Evolutionary conservation across 345 rosid species (phyloP), one percentile per base, ranked within the genome.

Genomic region (Bruguiera parviflora): DNA sequence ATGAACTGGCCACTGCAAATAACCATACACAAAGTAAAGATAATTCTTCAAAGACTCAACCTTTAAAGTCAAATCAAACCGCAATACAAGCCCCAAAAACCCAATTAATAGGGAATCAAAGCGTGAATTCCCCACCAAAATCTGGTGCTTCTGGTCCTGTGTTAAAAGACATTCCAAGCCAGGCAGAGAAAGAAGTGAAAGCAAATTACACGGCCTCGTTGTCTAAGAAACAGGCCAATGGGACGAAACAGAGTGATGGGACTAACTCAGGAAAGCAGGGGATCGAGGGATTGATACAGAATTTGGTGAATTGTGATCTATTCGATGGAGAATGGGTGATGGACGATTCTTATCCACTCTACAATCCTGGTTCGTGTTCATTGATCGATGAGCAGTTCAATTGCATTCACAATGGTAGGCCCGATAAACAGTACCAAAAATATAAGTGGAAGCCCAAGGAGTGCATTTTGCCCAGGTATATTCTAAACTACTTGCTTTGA

Each of bases 291-390:
- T 64, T 75, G 84, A 74, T 84, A 27, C 79, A 85, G 73, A 68
- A 83, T 28, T 60, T 91, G 81, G 72, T 73, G 85, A 81, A 80
- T 0, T 92, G 99, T 64, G 85, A 95, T 69, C 82, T 92, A 66
- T 88, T 88, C 78, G 96, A 92, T 66, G 99, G 99, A 27, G 73
- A 81, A 16, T 95, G 99, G 99, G 80, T 92, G 51, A 84, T 27
- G 78, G 99, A 95, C 70, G 85, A 90, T 67, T 84, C 98, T 1
- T 95, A 95, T 80, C 99, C 99, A 2, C 94, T 95, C 8, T 95
- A 95, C 81, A 86, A 86, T 64, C 90, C 94, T 3, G 97, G 92
- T 47, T 83, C 98, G 19, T 95, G 99, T 82, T 85, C 88, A 22
- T 58, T 87, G 15, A 85, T 92, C 20, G 99, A 95, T 74, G 85